These are phyloP conservation scores for Aspergillus versicolor DNA, from an alignment of 2,329 filamentous ascomycete genomes.

Conservation along the genomic window DNA sequence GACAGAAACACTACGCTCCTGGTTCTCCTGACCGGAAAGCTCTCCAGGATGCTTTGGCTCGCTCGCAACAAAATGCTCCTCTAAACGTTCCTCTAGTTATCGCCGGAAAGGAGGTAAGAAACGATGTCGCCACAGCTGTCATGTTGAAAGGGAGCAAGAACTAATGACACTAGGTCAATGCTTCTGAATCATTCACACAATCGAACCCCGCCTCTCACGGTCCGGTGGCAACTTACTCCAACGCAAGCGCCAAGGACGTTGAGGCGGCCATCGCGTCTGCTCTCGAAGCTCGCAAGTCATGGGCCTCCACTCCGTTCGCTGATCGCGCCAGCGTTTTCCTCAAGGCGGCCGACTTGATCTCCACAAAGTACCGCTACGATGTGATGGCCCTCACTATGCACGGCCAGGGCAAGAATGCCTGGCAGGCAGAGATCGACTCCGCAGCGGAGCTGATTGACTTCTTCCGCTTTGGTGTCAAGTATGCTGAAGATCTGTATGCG, in stretches of 20 bases:
- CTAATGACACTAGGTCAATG: constrained; percentile 27
- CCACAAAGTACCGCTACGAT: constrained; percentile 92
- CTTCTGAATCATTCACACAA: constrained; percentile 55
- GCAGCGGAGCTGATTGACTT: constrained; percentile 93
- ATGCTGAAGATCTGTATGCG: constrained; percentile 85
- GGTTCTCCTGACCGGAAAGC: constrained; percentile 76
- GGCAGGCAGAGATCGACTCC: constrained; percentile 98
- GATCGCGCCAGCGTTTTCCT: constrained; percentile 92
- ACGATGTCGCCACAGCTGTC: constrained; percentile 18
- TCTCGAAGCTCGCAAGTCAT: constrained; percentile 78
- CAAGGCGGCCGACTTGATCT: constrained; percentile 89
- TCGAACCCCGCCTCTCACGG: constrained; percentile 80
- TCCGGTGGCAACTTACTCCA: constrained; percentile 79
- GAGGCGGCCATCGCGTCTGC: constrained; percentile 78
- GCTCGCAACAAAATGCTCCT: constrained; percentile 66
- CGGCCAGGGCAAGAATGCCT: constrained; percentile 96
- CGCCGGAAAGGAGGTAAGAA: constrained; percentile 71
- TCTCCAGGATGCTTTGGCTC: constrained; percentile 71
- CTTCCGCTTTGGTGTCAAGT: constrained; percentile 86
- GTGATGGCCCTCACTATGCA: constrained; percentile 96
- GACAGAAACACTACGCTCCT: constrained; percentile 83
- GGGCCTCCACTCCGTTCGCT: constrained; percentile 83
- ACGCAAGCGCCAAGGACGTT: constrained; percentile 75
- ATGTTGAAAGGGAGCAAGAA: not conserved
- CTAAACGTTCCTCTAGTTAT: constrained; percentile 80